Evolutionary conservation across 164 flowering plant genomes (phyloP), one percentile per base, ranked within the genome.

Genomic region (Berberis vulgaris): DNA sequence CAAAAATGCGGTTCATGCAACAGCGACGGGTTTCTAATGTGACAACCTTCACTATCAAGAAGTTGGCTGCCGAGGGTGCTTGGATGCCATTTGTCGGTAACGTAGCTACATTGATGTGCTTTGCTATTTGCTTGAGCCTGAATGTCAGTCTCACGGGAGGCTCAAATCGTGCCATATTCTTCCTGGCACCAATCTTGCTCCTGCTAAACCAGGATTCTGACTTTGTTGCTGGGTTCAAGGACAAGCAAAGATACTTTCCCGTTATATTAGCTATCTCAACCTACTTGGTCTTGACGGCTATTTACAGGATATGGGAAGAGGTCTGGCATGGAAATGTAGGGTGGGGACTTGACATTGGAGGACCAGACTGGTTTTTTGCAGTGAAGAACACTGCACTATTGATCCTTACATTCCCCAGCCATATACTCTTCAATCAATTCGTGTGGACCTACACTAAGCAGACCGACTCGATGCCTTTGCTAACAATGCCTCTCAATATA

Each of bases 11-110:
- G 72, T 84, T 91, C 49, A 78, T 85, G 85, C 96, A 87, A 65
- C 94, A 95, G 63, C 76, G 94, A 9, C 82, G 89, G 69, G 84
- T 86, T 49, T 79, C 96, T 42, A 62, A 80, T 7, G 83, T 75
- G 54, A 78, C 91, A 6, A 66, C 83, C 45, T 94, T 94, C 72
- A 84, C 96, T 11, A 87, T 95, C 39, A 91, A 89, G 82, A 81
- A 81, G 69, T 79, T 95, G 80, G 84, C 90, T 53, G 87, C 89
- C 11, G 97, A 95, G 73, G 99, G 96, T 41, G 97, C 91, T 13
- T 95, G 99, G 99, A 95, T 95, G 99, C 99, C 99, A 2, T 88
- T 93, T 13, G 93, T 95, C 53, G 99, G 99, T 39, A 95, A 95
- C 66, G 97, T 89, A 54, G 92, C 99, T 10, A 91, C 99, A 0